Evolutionary conservation across 768 basidiomycete species (phyloP), one percentile per base, ranked within the genome.

Genomic region (Amanita rubescens): DNA sequence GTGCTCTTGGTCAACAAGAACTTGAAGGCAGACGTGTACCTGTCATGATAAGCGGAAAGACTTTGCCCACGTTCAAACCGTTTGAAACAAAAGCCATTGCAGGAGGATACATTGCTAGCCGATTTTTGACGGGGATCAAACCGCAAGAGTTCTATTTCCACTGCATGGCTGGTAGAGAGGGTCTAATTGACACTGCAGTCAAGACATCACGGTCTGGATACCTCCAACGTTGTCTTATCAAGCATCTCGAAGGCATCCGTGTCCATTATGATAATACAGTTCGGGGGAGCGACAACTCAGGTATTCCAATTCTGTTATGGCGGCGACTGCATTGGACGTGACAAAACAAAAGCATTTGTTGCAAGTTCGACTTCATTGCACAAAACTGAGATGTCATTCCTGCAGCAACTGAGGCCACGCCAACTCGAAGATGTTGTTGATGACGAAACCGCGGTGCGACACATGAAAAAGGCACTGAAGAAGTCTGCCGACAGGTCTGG

Each of bases 141-240:
- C 96, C 96, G 0, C 96, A 99, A 66, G 96, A 99, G 68, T 99
- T 97, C 71, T 99, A 96, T 74, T 99, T 99, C 78, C 96, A 99
- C 71, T 98, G 96, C 66, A 99, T 99, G 96, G 96, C 96, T 54
- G 96, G 96, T 49, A 83, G 96, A 60, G 96, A 99, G 74, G 96
- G 96, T 64, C 79, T 99, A 35, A 99, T 99, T 63, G 96, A 99
- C 64, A 99, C 96, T 5, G 96, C 96, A 34, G 95, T 99, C 67
- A 99, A 99, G 74, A 99, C 96, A 3, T 91, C 89, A 57, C 93
- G 96, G 51, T 98, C 96, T 3, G 96, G 96, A 17, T 99, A 99
- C 68, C 80, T 99, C 17, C 96, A 99, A 67, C 83, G 96, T 44
- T 98, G 96, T 72, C 75, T 99, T 59, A 94, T 99, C 76, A 99